Evolutionary conservation across 2,329 filamentous ascomycete species (phyloP), one percentile per base, ranked within the genome.

Genomic region (Pyrenochaeta sp.): DNA sequence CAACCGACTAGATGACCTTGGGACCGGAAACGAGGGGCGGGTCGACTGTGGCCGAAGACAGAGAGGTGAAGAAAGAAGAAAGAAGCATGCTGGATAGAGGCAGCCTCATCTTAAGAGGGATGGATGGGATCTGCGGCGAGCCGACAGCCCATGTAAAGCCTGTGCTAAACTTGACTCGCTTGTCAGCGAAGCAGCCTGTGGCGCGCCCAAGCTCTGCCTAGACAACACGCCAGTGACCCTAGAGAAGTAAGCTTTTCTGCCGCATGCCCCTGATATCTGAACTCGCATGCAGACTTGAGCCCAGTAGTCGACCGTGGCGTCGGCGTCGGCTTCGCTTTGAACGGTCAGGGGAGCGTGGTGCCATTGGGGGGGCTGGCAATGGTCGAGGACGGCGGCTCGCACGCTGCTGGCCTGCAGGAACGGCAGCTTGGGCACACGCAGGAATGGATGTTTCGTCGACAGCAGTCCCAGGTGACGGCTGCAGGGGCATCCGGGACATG

Each of bases 1-100:
- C 58, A 48, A 53, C 53, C 61, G 61, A 66, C 65, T 62, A 51
- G 38, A 58, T 41, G 50, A 55, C 48, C 44, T 56, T 46, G 53
- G 48, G 30, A 34, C 41, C 36, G 38, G 28, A 42, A 57, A 55
- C 35, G 48, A 58, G 48, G 42, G 58, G 39, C 21, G 46, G 28
- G 37, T 43, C 50, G 44, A 55, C 53, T 59, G 53, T 35, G 28
- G 26, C 41, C 51, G 44, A 36, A 15, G 46, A 22, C 38, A 41
- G 54, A 48, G 47, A 53, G 53, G 43, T 56, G 40, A 26, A 38
- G 41, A 52, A 41, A 34, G 46, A 38, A 52, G 41, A 34, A 45
- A 38, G 48, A 38, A 24, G 5, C 35, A 44, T 46, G 41, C 22
- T 22, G 21, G 21, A 30, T 28, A 49, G 34, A 43, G 42, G 51